Evolutionary conservation across 257 asterid species (phyloP), one percentile per base, ranked within the genome.

Genomic region (Solanum dulcamara): DNA sequence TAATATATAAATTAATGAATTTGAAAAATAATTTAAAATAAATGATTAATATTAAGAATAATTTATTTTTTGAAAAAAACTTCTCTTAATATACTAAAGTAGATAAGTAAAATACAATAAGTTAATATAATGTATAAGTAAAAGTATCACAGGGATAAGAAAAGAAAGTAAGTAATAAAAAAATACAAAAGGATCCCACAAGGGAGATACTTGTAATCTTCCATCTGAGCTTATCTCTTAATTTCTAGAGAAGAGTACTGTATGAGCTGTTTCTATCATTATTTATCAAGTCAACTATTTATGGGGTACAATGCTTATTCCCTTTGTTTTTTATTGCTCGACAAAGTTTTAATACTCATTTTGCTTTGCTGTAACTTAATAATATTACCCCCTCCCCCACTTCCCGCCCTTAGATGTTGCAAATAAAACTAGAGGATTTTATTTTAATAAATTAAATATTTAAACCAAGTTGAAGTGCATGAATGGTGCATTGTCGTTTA

Each of bases 181-280:
- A 81, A 66, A 75, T 83, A 35, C 85, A 62, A 9, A 48, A 85
- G 91, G 92, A 81, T 92, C 89, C 89, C 95, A 92, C 90, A 57
- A 87, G 70, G 83, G 88, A 92, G 94, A 93, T 92, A 87, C 95
- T 82, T 89, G 87, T 88, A 90, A 93, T 92, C 91, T 62, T 87
- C 44, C 92, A 90, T 87, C 80, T 71, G 83, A 87, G 83, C 87
- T 79, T 89, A 81, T 84, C 87, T 79, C 84, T 77, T 51, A 55
- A 30, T 42, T 40, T 82, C 59, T 60, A 66, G 42, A 32, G 79
- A 38, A 82, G 62, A 79, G 59, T 33, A 70, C 46, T 81, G 44
- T 75, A 81, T 92, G 92, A 93, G 94, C 93, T 92, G 95, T 86
- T 80, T 40, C 80, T 88, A 68, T 33, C 79, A 68, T 89, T 72